These are phyloP conservation scores for Leccinum arenicola DNA, from an alignment of 768 basidiomycete species.

Conservation along the genomic window DNA sequence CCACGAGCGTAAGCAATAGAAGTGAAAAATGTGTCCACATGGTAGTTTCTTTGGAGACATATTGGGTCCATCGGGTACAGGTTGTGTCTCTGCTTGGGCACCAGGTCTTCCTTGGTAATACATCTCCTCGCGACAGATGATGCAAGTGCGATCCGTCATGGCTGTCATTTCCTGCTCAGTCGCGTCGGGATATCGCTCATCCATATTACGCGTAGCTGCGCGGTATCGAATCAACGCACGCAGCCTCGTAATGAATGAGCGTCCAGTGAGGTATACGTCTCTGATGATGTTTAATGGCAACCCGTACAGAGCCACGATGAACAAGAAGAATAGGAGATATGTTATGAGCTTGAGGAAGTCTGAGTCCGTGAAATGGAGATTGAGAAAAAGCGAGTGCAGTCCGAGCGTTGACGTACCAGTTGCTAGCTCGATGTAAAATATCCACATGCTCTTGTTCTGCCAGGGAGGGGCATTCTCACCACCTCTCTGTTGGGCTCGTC, in stretches of 20 bases:
- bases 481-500: slow-evolving; percentile 72
- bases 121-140: slow-evolving; percentile 99
- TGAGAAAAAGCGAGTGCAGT: slow-evolving; percentile 3
- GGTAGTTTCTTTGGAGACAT: slow-evolving; percentile 95
- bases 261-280: slow-evolving; percentile 93
- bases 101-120: slow-evolving; percentile 35
- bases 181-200: slow-evolving; percentile 90
- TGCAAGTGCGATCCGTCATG: slow-evolving; percentile 90
- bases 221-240: slow-evolving; percentile 90
- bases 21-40: slow-evolving; percentile 98
- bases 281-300: slow-evolving; percentile 95
- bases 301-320: slow-evolving; percentile 93
- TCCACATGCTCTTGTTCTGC: slow-evolving; percentile 98
- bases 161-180: slow-evolving; percentile 77
- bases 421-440: slow-evolving; percentile 89
- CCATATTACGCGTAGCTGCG: slow-evolving; percentile 95
- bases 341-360: slow-evolving; percentile 93
- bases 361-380: slow-evolving; percentile 31
- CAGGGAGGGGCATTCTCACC: slow-evolving; percentile 87
- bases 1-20: slow-evolving; percentile 96
- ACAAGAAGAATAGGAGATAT: slow-evolving; percentile 89
- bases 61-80: slow-evolving; percentile 68
- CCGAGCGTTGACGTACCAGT: slow-evolving; percentile 59
- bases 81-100: slow-evolving; percentile 18
- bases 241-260: slow-evolving; percentile 85